Conservation (phyloP, 2,329 filamentous ascomycete genomes). For the Daldinia eschscholtzii region DNA sequence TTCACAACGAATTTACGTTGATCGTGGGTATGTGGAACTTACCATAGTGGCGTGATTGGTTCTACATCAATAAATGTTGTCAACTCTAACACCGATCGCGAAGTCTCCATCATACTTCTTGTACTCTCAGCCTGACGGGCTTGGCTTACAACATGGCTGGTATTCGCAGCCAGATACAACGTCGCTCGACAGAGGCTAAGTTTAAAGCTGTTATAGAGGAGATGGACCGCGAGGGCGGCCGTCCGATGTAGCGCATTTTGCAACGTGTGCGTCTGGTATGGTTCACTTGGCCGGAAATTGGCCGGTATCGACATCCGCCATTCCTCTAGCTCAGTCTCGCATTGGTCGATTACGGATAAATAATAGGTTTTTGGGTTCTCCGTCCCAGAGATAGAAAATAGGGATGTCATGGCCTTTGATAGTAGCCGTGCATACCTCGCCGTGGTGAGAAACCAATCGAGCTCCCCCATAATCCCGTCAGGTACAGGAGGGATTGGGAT, state of each 20-base stretch:
- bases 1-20: no score
- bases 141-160: conserved; percentile 21
- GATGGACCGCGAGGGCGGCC: conserved; percentile 42
- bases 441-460: conserved; percentile 48
- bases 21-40: conserved; percentile 1
- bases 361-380: conserved; percentile 46
- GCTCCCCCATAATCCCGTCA: conserved; percentile 43
- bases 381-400: conserved; percentile 50
- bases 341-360: conserved; percentile 48
- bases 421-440: conserved; percentile 49
- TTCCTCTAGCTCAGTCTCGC: conserved; percentile 47
- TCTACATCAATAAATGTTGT: conserved; percentile 50
- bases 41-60: conserved; percentile 50
- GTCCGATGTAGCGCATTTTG: conserved; percentile 23
- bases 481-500: conserved; percentile 49
- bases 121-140: conserved; percentile 37
- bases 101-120: conserved; percentile 43
- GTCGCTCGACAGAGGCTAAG: conserved; percentile 49
- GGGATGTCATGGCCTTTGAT: conserved; percentile 48
- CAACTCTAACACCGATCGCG: conserved; percentile 49
- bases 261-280: conserved; percentile 32
- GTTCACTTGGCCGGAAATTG: conserved; percentile 38
- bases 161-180: conserved; percentile 39
- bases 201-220: conserved; percentile 49
- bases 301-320: conserved; percentile 50